Percentiles rank a stretch among this genome's conserved stretches.
Evolutionary conservation across 176 grass and related monocot species (phyloP).

Genomic region (Eremochloa ophiuroides): DNA sequence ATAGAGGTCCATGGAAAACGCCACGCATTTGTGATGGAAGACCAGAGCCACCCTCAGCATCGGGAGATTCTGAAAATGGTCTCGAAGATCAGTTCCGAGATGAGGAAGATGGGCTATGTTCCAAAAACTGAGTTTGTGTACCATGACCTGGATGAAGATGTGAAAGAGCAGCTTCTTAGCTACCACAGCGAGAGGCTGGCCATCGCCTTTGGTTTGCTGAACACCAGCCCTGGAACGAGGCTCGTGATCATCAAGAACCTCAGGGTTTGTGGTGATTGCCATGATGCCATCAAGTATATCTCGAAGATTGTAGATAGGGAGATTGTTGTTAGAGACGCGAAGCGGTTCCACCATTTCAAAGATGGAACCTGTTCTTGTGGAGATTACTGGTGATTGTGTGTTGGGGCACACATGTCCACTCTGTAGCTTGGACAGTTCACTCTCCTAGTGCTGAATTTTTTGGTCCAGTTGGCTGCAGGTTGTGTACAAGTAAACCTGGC

Average conservation of each 20-base stretch:
- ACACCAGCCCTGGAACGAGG: slow-evolving; percentile 44
- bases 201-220: slow-evolving; percentile 56
- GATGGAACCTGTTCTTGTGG: slow-evolving; percentile 52
- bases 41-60: slow-evolving; percentile 60
- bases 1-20: slow-evolving; percentile 33
- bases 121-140: slow-evolving; percentile 62
- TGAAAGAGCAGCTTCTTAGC: slow-evolving; percentile 58
- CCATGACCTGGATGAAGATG: slow-evolving; percentile 54
- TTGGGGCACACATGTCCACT: background rate
- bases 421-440: background rate
- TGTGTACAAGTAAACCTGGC: background rate
- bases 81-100: slow-evolving; percentile 30
- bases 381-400: slow-evolving; percentile 52
- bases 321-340: slow-evolving; percentile 51
- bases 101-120: slow-evolving; percentile 53
- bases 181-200: slow-evolving; percentile 60
- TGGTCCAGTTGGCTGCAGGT: background rate
- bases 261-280: slow-evolving; percentile 53
- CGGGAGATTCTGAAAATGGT: slow-evolving; percentile 40
- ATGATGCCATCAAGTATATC: slow-evolving; percentile 54
- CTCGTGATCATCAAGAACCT: slow-evolving; percentile 69
- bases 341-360: slow-evolving; percentile 63
- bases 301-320: slow-evolving; percentile 27
- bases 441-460: background rate
- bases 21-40: slow-evolving; percentile 46